Evolutionary conservation across 192 early-diverging fungal genomes (phyloP).

Genomic region (Geranomyces variabilis): DNA sequence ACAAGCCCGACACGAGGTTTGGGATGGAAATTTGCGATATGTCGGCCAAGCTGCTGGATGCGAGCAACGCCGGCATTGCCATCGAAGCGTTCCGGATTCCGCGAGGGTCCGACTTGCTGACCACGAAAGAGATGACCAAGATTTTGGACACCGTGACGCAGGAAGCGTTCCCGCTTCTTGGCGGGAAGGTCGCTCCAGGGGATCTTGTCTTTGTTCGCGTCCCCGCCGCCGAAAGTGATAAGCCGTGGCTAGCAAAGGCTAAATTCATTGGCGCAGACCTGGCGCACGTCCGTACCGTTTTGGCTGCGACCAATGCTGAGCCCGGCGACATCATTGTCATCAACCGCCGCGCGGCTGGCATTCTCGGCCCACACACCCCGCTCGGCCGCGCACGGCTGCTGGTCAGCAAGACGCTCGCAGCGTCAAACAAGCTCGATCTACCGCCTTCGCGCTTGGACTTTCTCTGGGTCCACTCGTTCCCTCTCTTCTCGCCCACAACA

Average conservation of each 20-base stretch:
- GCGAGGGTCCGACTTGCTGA: not conserved
- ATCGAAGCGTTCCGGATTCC: slow-evolving; percentile 37
- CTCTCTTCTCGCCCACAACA: slow-evolving; percentile 77
- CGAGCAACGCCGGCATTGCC: not conserved
- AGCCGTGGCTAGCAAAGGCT: not conserved
- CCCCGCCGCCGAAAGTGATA: slow-evolving; percentile 44
- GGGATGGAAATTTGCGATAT: slow-evolving; percentile 65
- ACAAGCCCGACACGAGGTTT: slow-evolving; percentile 89
- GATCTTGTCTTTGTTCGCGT: slow-evolving; percentile 55
- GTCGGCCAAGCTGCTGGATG: not conserved
- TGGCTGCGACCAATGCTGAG: slow-evolving; percentile 46
- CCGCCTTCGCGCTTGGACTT: slow-evolving; percentile 53
- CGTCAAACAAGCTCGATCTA: slow-evolving; percentile 8
- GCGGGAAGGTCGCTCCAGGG: slow-evolving; percentile 19
- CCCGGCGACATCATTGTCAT: slow-evolving; percentile 62
- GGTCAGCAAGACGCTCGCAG: slow-evolving; percentile 30
- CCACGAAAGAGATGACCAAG: slow-evolving; percentile 7
- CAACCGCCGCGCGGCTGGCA: slow-evolving; percentile 47
- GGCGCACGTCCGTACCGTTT: slow-evolving; percentile 38
- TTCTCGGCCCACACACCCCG: slow-evolving; percentile 51
- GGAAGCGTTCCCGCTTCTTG: slow-evolving; percentile 41
- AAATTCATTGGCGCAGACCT: not conserved
- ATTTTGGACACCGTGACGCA: slow-evolving; percentile 14
- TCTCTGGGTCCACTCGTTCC: slow-evolving; percentile 88
- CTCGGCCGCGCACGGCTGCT: slow-evolving; percentile 52